Conservation (phyloP, 768 basidiomycete genomes). For the Tylopilus plumbeoviolaceoides region DNA sequence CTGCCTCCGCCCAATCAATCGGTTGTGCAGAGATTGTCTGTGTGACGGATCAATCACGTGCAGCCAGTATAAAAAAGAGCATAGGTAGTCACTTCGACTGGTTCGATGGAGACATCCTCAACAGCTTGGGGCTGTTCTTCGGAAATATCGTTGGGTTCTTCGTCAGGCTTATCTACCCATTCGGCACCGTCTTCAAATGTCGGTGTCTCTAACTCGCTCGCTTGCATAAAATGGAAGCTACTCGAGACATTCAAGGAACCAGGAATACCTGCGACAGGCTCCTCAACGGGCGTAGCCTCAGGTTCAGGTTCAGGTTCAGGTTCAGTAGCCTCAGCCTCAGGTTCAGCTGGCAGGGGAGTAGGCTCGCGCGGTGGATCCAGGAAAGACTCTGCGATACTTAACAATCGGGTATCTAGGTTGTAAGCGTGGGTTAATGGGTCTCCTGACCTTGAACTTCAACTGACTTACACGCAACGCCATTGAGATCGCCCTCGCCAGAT, state of each 20-base stretch:
- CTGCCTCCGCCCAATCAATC: conserved; percentile 75
- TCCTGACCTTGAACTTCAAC: neutral
- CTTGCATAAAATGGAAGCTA: conserved; percentile 79
- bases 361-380: conserved; percentile 44
- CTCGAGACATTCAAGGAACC: conserved; percentile 38
- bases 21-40: conserved; percentile 30
- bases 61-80: neutral
- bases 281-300: conserved; percentile 25
- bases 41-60: neutral
- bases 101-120: conserved; percentile 10
- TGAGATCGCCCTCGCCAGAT: conserved; percentile 52
- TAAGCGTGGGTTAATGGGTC: conserved; percentile 7
- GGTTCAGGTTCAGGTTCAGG: conserved; percentile 26
- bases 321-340: conserved; percentile 26
- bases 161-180: conserved; percentile 51
- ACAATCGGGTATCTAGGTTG: conserved; percentile 52
- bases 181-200: conserved; percentile 51
- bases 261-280: conserved; percentile 41
- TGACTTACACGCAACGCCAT: conserved; percentile 62
- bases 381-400: conserved; percentile 52
- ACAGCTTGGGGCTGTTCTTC: conserved; percentile 16
- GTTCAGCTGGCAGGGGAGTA: conserved; percentile 31
- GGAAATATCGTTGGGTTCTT: conserved; percentile 13
- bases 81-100: conserved; percentile 32
- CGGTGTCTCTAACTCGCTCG: conserved; percentile 65